These are phyloP conservation scores for Mycosarcoma maydis DNA, from an alignment of 1,284 basidiomycete genomes.

Conservation along the genomic window DNA sequence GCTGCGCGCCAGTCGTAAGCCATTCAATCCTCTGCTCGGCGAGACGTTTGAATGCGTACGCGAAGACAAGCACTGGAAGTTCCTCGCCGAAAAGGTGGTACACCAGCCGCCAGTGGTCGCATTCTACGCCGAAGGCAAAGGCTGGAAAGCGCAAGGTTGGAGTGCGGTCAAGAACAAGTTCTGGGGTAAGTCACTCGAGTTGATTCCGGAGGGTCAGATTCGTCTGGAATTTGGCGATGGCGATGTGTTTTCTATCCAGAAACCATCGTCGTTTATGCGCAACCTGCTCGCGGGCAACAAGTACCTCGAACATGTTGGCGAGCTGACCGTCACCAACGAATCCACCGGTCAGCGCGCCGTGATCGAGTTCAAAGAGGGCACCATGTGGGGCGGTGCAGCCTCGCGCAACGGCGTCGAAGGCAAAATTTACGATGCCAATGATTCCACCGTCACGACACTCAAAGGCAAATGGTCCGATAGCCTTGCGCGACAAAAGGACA, in stretches of 20 bases:
- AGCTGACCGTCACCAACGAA: conserved; percentile 60
- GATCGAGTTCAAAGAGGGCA: conserved; percentile 64
- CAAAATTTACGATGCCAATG: conserved; percentile 59
- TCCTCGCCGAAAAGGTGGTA: conserved; percentile 66
- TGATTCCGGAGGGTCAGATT: conserved; percentile 60
- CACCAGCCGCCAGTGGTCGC: conserved; percentile 65
- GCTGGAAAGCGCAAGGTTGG: conserved; percentile 60
- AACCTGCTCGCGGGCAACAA: conserved; percentile 67
- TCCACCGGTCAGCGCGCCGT: conserved; percentile 51
- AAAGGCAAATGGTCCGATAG: conserved; percentile 64
- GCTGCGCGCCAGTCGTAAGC: conserved; percentile 63
- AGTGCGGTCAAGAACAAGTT: conserved; percentile 66
- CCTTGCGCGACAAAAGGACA: conserved; percentile 51
- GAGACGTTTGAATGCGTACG: conserved; percentile 66
- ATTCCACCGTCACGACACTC: conserved; percentile 40
- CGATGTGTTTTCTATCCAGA: conserved; percentile 57
- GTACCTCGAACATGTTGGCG: conserved; percentile 66
- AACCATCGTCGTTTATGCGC: conserved; percentile 65
- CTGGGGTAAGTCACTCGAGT: conserved; percentile 66
- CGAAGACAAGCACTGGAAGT: conserved; percentile 57
- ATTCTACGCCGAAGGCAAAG: conserved; percentile 61
- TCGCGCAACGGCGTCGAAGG: conserved; percentile 60
- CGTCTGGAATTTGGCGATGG: conserved; percentile 62
- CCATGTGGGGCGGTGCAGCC: conserved; percentile 57
- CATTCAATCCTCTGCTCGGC: conserved; percentile 66